phyloP scores from a whole-genome alignment of 306 rosid species.

The Arachis stenosperma region DNA sequence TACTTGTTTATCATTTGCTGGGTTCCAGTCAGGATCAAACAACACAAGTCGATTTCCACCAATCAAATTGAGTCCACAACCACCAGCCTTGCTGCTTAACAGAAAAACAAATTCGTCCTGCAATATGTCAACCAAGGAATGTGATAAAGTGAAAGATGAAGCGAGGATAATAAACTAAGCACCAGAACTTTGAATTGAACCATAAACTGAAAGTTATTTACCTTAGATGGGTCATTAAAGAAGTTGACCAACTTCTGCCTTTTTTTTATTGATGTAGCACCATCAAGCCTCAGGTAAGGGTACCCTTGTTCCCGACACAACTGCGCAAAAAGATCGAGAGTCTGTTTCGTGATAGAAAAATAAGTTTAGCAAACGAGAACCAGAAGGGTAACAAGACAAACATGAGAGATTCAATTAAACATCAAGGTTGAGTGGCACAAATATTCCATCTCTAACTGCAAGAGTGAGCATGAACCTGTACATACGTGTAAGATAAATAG shows the following conservation, averaged over 20 bases:
- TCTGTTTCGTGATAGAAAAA: slow-evolving; percentile 57
- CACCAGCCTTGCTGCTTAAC: slow-evolving; percentile 99
- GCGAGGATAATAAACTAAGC: slow-evolving; percentile 8
- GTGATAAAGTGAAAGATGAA: slow-evolving; percentile 15
- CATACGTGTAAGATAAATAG: slow-evolving; percentile 25
- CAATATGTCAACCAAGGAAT: slow-evolving; percentile 31
- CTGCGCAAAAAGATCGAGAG: slow-evolving; percentile 93
- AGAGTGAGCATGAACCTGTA: slow-evolving; percentile 8
- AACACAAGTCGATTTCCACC: slow-evolving; percentile 96
- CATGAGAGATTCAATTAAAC: slow-evolving; percentile 24
- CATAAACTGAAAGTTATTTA: slow-evolving; percentile 31
- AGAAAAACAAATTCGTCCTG: slow-evolving; percentile 96
- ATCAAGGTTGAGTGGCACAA: slow-evolving; percentile 25
- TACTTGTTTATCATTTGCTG: slow-evolving; percentile 98
- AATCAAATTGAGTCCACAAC: slow-evolving; percentile 97
- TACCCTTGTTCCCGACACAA: slow-evolving; percentile 93
- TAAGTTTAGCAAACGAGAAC: slow-evolving; percentile 36
- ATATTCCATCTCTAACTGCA: slow-evolving; percentile 14
- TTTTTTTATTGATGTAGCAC: slow-evolving; percentile 88
- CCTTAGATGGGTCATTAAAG: slow-evolving; percentile 83
- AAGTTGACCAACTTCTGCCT: slow-evolving; percentile 91
- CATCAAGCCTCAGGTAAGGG: slow-evolving; percentile 93
- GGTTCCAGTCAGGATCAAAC: slow-evolving; percentile 99
- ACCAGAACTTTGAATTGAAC: slow-evolving; percentile 2
- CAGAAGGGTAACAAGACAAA: slow-evolving; percentile 8